Evolutionary conservation across 2,329 filamentous ascomycete genomes (phyloP).

Genomic region (Aureobasidium namibiae): DNA sequence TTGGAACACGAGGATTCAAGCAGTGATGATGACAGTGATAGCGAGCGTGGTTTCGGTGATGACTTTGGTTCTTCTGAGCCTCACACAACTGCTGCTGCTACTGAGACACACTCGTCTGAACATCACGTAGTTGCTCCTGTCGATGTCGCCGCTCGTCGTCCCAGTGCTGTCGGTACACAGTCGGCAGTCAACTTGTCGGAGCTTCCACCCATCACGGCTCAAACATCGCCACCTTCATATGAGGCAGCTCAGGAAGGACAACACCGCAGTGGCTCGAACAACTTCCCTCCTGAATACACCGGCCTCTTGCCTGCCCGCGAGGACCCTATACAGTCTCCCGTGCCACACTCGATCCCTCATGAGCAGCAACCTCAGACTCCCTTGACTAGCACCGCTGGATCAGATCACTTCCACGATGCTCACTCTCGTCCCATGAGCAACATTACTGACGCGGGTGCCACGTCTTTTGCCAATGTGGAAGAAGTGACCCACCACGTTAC

Average conservation of each 20-base stretch:
- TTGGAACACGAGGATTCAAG: slow-evolving; percentile 67
- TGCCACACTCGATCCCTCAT: slow-evolving; percentile 36
- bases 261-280: slow-evolving; percentile 21
- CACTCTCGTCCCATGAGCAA: slow-evolving; percentile 23
- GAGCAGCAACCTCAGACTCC: slow-evolving; percentile 23
- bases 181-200: slow-evolving; percentile 27
- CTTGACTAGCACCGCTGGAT: slow-evolving; percentile 10
- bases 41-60: slow-evolving; percentile 78
- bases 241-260: slow-evolving; percentile 32
- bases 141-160: slow-evolving; percentile 7
- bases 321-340: slow-evolving; percentile 39
- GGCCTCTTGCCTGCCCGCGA: slow-evolving; percentile 49
- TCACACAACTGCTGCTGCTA: slow-evolving; percentile 15
- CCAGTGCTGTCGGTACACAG: slow-evolving; percentile 19
- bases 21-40: slow-evolving; percentile 62
- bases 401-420: slow-evolving; percentile 24
- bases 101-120: neutral
- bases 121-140: neutral
- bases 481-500: neutral
- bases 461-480: neutral
- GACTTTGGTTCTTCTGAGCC: slow-evolving; percentile 67
- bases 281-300: slow-evolving; percentile 47
- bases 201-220: slow-evolving; percentile 46
- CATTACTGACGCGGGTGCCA: slow-evolving; percentile 15
- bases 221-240: slow-evolving; percentile 52